Base-by-base conservation (phyloP, 2,329 filamentous ascomycete species). In the Chalara sp. region DNA sequence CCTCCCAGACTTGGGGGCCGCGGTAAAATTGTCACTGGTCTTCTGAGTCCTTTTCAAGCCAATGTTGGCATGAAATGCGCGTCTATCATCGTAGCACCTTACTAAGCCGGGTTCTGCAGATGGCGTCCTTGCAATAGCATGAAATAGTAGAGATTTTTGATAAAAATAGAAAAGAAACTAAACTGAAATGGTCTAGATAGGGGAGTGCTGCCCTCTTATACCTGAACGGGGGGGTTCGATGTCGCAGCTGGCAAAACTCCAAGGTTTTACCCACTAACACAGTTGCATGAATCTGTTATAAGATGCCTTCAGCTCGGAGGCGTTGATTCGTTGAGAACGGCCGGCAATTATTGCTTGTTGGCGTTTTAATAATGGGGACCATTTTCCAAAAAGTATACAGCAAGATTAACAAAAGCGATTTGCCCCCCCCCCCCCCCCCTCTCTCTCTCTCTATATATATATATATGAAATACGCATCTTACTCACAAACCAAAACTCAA, bases 161-260 rank as follows among this genome's bases (percentile, higher is more conserved):
- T 47, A 54, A 54, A 54, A 52, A 51, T 28, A 44, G 51, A 54
- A 54, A 46, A 40, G 51, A 42, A 35, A 32, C 50, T 31, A 35
- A 41, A 53, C 44, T 6, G 53, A 53, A 55, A 48, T 51, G 49
- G 48, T 53, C 51, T 55, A 40, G 47, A 47, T 35, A 41, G 35
- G 46, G 44, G 29, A 29, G 48, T 49, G 43, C 43, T 51, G 48
- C 46, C 42, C 44, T 53, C 48, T 56, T 55, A 55, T 55, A 55
- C 50, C 53, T 53, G 44, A 55, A 55, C 48, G n/a, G 44, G 48
- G 53, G 51, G 46, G 51, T 56, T 46, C 8, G 51, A 56, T 56
- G 41, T 48, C 48, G 51, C 49, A 53, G 48, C 51, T 56, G 46
- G 39, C 45, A 51, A 55, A 53, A 39, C 45, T 51, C 49, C 32